These are phyloP conservation scores for Aspergillus flavus DNA, from an alignment of 2,329 filamentous ascomycete species.

Conservation along the genomic window DNA sequence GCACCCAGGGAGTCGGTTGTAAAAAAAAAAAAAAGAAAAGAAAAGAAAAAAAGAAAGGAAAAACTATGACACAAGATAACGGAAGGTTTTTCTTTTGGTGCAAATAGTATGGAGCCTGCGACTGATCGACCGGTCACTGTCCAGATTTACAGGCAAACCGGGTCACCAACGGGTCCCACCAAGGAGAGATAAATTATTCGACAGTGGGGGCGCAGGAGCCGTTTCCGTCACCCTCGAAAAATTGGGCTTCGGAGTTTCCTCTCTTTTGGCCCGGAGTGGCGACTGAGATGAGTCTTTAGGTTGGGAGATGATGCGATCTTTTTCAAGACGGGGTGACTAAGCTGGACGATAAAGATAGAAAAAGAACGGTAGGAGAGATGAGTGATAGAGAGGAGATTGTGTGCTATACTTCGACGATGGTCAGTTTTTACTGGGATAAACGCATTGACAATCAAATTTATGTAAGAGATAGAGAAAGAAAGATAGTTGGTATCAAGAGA, in stretches of 20 bases:
- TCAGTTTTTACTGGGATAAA: neutral
- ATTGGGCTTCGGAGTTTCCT: constrained; percentile 11
- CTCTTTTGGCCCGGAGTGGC: constrained; percentile 22
- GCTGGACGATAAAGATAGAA: constrained; percentile 6
- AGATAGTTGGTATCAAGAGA: neutral
- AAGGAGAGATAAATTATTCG: constrained; percentile 13
- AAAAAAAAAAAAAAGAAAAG: constrained; percentile 6
- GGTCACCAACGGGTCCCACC: constrained; percentile 45
- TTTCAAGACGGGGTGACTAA: constrained; percentile 7
- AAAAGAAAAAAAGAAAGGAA: constrained; percentile 13
- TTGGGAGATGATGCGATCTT: constrained; percentile 12
- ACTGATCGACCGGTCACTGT: constrained; percentile 37
- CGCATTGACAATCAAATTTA: neutral
- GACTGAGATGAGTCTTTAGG: constrained; percentile 13
- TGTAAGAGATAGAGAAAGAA: neutral
- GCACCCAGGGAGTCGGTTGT: neutral
- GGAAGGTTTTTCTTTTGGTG: constrained; percentile 22
- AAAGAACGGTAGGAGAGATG: neutral
- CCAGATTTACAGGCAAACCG: constrained; percentile 51
- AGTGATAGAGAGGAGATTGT: neutral
- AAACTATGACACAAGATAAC: constrained; percentile 24
- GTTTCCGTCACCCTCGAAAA: constrained; percentile 30
- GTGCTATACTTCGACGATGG: neutral
- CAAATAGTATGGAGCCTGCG: constrained; percentile 20
- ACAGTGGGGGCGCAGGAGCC: constrained; percentile 24